phyloP scores from a whole-genome alignment of 78 protist species.

The Carpediemonas membranifera region DNA sequence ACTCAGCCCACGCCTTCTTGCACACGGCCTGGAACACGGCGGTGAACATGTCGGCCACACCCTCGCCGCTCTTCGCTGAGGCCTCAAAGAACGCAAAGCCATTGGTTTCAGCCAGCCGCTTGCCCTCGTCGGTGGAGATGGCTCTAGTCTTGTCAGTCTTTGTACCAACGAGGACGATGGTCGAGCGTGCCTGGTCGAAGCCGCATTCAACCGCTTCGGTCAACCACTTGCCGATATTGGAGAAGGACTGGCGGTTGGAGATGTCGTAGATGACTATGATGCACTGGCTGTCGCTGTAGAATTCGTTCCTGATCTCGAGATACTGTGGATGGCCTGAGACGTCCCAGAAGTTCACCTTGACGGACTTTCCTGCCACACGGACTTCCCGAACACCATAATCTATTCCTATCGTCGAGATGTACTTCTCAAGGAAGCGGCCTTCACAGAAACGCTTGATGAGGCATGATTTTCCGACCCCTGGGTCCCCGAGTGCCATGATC shows the following conservation, averaged over 20 bases:
- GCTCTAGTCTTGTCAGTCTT: constrained; percentile 12
- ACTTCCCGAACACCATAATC: constrained; percentile 51
- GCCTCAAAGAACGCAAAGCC: constrained; percentile 33
- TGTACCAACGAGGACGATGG: constrained; percentile 24
- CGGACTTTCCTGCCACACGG: too few relatives aligned
- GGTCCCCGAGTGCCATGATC: constrained; percentile 35
- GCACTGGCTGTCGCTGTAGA: constrained; percentile 19
- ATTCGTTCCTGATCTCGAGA: constrained; percentile 46
- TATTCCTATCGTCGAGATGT: constrained; percentile 53
- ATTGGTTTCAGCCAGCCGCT: constrained; percentile 18
- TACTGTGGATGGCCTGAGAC: constrained; percentile 31
- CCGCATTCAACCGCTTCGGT: constrained; percentile 34
- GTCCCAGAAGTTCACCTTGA: constrained; percentile 48
- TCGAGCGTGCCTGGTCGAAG: not conserved
- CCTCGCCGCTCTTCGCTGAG: constrained; percentile 12
- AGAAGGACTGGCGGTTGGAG: constrained; percentile 5
- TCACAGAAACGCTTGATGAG: constrained; percentile 58
- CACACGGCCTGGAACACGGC: not conserved
- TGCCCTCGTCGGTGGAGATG: constrained; percentile 12
- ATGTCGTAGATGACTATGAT: constrained; percentile 32
- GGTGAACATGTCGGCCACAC: constrained; percentile 21
- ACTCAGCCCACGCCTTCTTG: not conserved
- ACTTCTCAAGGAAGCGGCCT: constrained; percentile 34
- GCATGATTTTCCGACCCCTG: constrained; percentile 49
- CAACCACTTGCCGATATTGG: constrained; percentile 16